Evolutionary conservation across 2,329 filamentous ascomycete species (phyloP).

Genomic region (Kalaharituber pfeilii): DNA sequence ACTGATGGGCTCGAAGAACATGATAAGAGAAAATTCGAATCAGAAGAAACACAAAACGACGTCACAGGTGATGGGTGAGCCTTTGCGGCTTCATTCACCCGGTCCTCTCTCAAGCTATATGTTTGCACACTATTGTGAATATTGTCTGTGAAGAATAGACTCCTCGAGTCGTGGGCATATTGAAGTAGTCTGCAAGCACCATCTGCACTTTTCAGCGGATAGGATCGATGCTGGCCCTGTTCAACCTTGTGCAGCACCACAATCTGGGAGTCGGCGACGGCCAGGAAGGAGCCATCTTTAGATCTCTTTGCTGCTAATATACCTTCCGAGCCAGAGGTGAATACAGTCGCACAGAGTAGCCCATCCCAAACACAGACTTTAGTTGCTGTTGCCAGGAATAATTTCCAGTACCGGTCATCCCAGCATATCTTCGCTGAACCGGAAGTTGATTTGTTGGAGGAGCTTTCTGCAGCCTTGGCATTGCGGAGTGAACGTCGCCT

Average conservation of each 20-base stretch:
- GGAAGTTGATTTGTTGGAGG: not conserved
- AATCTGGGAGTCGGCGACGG: slow-evolving; percentile 21
- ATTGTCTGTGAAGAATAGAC: slow-evolving; percentile 21
- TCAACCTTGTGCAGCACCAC: slow-evolving; percentile 21
- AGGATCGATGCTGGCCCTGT: slow-evolving; percentile 21
- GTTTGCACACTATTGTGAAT: slow-evolving; percentile 22
- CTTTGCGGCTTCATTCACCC: slow-evolving; percentile 19
- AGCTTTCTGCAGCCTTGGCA: not conserved
- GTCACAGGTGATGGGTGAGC: slow-evolving; percentile 21
- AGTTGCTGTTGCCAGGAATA: slow-evolving; percentile 21
- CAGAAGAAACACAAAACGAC: slow-evolving; percentile 19
- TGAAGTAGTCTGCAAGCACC: slow-evolving; percentile 20
- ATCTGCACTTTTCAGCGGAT: slow-evolving; percentile 21
- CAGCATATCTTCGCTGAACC: not conserved
- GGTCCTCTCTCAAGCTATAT: slow-evolving; percentile 21
- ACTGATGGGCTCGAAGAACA: slow-evolving; percentile 20
- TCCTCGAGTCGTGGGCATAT: slow-evolving; percentile 21
- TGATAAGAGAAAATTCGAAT: slow-evolving; percentile 22
- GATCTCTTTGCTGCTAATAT: slow-evolving; percentile 22
- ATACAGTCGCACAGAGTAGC: slow-evolving; percentile 18
- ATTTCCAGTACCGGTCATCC: slow-evolving; percentile 21
- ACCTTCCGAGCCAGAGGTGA: slow-evolving; percentile 21
- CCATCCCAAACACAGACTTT: slow-evolving; percentile 20
- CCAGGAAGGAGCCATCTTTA: slow-evolving; percentile 18
- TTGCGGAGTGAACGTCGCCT: not conserved